Percentiles rank a stretch among this genome's conserved stretches.
Conservation (phyloP, 2,329 filamentous ascomycete genomes). For the Alternaria infectoria region DNA sequence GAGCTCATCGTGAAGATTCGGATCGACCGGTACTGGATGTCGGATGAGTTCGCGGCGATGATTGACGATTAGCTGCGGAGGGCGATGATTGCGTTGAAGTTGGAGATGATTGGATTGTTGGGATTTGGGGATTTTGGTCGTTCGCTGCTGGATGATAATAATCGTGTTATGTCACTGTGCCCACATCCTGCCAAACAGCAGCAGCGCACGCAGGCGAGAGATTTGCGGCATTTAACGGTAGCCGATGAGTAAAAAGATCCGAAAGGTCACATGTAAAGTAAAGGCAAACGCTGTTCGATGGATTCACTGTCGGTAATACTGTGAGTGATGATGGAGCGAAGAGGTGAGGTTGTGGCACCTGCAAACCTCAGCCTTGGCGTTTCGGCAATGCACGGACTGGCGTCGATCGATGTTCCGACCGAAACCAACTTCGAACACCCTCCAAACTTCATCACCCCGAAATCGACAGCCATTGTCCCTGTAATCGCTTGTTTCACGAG, state of each 20-base stretch:
- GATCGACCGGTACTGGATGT: slow-evolving; percentile 26
- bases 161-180: neutral
- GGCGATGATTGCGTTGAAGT: no score
- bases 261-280: neutral
- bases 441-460: slow-evolving; percentile 17
- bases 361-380: slow-evolving; percentile 23
- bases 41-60: slow-evolving; percentile 22
- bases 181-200: neutral
- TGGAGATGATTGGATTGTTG: neutral
- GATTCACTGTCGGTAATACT: neutral
- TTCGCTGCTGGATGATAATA: neutral
- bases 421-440: slow-evolving; percentile 28
- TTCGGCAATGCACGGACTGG: slow-evolving; percentile 21
- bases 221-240: neutral
- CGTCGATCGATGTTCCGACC: slow-evolving; percentile 10
- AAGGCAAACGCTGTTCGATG: neutral
- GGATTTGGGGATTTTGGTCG: neutral
- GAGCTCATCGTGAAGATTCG: slow-evolving; percentile 24
- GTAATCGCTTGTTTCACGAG: neutral
- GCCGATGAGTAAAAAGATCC: neutral
- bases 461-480: slow-evolving; percentile 7
- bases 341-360: slow-evolving; percentile 10
- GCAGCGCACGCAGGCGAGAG: neutral
- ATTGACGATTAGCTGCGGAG: neutral
- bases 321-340: slow-evolving; percentile 2